Percentiles rank a stretch among this genome's conserved stretches.
These are phyloP conservation scores for Penicillium sp. DNA, from an alignment of 2,329 filamentous ascomycete species.

Conservation along the genomic window DNA sequence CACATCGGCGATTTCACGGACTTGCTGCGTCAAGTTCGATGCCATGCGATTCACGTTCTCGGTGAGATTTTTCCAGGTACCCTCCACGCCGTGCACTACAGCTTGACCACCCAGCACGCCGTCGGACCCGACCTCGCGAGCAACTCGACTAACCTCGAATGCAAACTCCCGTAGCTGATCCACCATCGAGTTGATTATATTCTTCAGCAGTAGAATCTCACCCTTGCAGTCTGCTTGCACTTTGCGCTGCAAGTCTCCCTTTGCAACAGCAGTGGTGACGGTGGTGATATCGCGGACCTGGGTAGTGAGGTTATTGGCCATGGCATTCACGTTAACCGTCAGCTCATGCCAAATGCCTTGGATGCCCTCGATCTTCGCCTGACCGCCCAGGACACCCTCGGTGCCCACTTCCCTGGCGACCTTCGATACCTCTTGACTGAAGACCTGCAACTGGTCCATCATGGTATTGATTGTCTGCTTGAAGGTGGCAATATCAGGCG, in stretches of 20 bases:
- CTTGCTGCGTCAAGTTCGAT: constrained; percentile 92
- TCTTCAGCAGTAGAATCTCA: constrained; percentile 89
- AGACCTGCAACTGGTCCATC: constrained; percentile 78
- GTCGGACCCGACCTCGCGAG: constrained; percentile 90
- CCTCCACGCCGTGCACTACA: constrained; percentile 88
- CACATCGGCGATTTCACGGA: constrained; percentile 91
- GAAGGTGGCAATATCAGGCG: constrained; percentile 41
- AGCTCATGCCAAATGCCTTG: constrained; percentile 83
- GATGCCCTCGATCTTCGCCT: constrained; percentile 76
- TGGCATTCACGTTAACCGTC: constrained; percentile 79
- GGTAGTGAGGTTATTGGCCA: constrained; percentile 82
- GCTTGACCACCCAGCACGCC: constrained; percentile 88
- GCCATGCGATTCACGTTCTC: constrained; percentile 96
- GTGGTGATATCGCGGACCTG: constrained; percentile 89
- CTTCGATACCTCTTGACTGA: constrained; percentile 76
- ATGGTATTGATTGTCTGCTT: constrained; percentile 82
- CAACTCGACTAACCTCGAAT: constrained; percentile 89
- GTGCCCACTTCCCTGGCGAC: constrained; percentile 79
- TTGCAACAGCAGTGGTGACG: constrained; percentile 67
- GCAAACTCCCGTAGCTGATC: constrained; percentile 94
- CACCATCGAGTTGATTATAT: constrained; percentile 97
- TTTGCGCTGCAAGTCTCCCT: constrained; percentile 89
- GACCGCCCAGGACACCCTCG: constrained; percentile 75
- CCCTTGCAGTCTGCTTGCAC: constrained; percentile 86
- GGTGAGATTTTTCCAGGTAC: constrained; percentile 91